These are phyloP conservation scores for Podospora bellae-mahoneyi DNA, from an alignment of 495 filamentous ascomycete genomes.

Conservation along the genomic window DNA sequence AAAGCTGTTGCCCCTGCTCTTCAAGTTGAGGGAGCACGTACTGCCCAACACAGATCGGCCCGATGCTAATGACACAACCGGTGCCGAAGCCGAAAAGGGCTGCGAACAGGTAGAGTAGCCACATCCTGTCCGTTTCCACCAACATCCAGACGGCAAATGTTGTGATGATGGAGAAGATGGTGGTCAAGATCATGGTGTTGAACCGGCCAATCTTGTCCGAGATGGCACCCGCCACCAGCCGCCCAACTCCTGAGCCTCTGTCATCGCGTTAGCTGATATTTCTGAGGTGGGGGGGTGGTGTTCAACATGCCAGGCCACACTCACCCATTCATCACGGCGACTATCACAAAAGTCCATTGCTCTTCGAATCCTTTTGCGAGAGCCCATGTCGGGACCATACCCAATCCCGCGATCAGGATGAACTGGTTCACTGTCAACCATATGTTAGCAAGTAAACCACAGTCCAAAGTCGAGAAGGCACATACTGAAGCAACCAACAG, in stretches of 20 bases:
- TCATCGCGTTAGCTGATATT: background rate
- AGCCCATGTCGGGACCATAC: constrained; percentile 20
- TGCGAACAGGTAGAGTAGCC: constrained; percentile 14
- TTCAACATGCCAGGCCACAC: background rate
- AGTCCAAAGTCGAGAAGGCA: background rate
- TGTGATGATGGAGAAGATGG: constrained; percentile 14
- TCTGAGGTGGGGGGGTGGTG: background rate
- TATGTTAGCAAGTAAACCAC: background rate
- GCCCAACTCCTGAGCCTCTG: constrained; percentile 17
- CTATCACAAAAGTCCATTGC: constrained; percentile 13
- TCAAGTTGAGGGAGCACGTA: constrained; percentile 3
- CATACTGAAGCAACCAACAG: constrained; percentile 15
- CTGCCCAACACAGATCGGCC: constrained; percentile 18
- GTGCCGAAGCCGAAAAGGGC: constrained; percentile 20
- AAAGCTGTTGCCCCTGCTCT: background rate
- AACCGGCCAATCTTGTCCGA: constrained; percentile 16
- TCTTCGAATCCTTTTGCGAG: constrained; percentile 5
- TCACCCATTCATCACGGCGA: constrained; percentile 16
- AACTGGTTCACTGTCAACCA: constrained; percentile 15
- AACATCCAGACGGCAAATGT: constrained; percentile 17
- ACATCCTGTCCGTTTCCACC: constrained; percentile 11
- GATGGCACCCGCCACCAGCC: constrained; percentile 12
- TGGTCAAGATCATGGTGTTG: constrained; percentile 19
- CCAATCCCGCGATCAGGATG: constrained; percentile 16
- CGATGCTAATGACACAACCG: constrained; percentile 15